These are phyloP conservation scores for Agaricus blazei DNA, from an alignment of 768 basidiomycete genomes.

Conservation along the genomic window DNA sequence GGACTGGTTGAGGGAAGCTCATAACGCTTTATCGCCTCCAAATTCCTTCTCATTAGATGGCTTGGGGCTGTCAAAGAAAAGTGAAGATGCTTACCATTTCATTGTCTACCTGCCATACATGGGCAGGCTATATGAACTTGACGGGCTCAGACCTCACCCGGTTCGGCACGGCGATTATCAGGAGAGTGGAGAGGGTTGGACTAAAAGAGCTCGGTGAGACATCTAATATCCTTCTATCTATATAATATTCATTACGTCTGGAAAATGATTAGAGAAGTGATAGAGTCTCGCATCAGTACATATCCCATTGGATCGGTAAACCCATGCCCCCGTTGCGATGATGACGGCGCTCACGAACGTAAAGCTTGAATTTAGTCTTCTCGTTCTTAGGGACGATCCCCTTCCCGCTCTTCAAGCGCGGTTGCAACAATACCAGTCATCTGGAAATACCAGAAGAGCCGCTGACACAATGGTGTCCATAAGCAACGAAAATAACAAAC, in stretches of 20 bases:
- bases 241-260: slow-evolving; percentile 15
- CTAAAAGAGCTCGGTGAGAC: slow-evolving; percentile 68
- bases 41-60: slow-evolving; percentile 86
- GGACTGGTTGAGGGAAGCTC: slow-evolving; percentile 77
- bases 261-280: slow-evolving; percentile 54
- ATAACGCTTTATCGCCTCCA: slow-evolving; percentile 92
- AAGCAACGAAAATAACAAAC: slow-evolving; percentile 65
- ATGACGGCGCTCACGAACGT: not conserved
- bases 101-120: slow-evolving; percentile 86
- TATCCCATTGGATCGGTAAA: slow-evolving; percentile 87
- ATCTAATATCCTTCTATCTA: slow-evolving; percentile 7
- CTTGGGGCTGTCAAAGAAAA: slow-evolving; percentile 59
- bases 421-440: slow-evolving; percentile 42
- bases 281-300: slow-evolving; percentile 84
- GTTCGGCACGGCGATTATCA: slow-evolving; percentile 76
- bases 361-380: slow-evolving; percentile 88
- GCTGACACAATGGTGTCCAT: slow-evolving; percentile 53
- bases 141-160: slow-evolving; percentile 78
- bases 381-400: slow-evolving; percentile 82
- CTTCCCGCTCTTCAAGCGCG: slow-evolving; percentile 62
- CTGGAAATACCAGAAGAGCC: slow-evolving; percentile 36
- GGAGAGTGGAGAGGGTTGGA: slow-evolving; percentile 76
- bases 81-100: slow-evolving; percentile 92
- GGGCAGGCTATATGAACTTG: slow-evolving; percentile 88
- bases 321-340: slow-evolving; percentile 14